Evolutionary conservation across 2,329 filamentous ascomycete genomes (phyloP), one percentile per base, ranked within the genome.

Genomic region (Boeremia lycopersici): DNA sequence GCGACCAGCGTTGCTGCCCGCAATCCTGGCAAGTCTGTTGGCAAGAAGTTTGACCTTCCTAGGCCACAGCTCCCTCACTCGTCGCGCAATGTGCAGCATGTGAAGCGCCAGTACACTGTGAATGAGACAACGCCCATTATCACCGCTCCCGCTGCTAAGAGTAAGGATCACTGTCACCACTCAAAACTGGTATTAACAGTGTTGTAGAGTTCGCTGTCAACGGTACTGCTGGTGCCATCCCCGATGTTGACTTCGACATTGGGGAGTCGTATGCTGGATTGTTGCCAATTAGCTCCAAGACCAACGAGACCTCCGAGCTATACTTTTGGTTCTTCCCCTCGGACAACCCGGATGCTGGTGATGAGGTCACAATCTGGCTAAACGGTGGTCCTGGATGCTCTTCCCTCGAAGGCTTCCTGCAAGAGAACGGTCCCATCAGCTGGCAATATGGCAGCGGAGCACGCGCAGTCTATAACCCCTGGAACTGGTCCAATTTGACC

Each of bases 311-410:
- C 31, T 74, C 76, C 13, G 67, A 78, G 60, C 68, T 82, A n/a
- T 83, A 78, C 71, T 83, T 84, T 67, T 83, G 81, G 81, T 84
- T 82, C 69, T 83, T 82, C 58, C 82, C 82, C 3, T 80, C 80
- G 0, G 68, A 65, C n/a, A 83, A 83, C 56, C 74, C 75, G 12
- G 68, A 74, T 45, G 79, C 79, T 0, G 57, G 62, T 1, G 77
- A 83, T 25, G 81, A 84, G 60, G 78, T 84, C 36, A 77, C 76
- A 0, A 81, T 82, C 55, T 82, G 80, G 80, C 53, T 77, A 30
- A 77, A 76, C 28, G 60, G 55, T 39, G 68, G 79, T 4, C 79
- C 79, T 2, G 79, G 79, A 1, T 82, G 79, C 62, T 74, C 69
- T 4, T 78, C 76, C 36, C 70, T 82, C 25, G 78, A 81, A 56